phyloP scores from a whole-genome alignment of 2,329 filamentous ascomycete species.

The Pseudogymnoascus sp. region DNA sequence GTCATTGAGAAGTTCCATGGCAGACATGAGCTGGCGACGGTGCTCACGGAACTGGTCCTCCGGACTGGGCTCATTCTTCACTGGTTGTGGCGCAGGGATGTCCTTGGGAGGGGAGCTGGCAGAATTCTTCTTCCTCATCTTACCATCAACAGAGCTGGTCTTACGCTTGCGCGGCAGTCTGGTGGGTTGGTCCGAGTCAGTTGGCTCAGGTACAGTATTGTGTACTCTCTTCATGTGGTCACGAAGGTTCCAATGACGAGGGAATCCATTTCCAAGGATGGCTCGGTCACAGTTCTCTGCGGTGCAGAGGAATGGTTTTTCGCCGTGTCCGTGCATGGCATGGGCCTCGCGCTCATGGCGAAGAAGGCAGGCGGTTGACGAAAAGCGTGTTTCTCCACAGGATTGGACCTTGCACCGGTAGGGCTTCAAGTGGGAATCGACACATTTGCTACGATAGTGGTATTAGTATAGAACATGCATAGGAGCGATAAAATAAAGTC shows the following conservation, averaged over 20 bases:
- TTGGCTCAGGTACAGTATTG: constrained; percentile 38
- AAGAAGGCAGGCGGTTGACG: constrained; percentile 87
- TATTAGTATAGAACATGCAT: constrained; percentile 19
- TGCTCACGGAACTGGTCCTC: constrained; percentile 8
- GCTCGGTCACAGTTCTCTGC: constrained; percentile 83
- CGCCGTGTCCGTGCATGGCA: constrained; percentile 88
- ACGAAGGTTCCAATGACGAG: constrained; percentile 87
- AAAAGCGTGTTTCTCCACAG: constrained; percentile 83
- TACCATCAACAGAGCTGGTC: constrained; percentile 9
- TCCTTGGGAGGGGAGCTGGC: constrained; percentile 8
- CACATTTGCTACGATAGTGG: constrained; percentile 65
- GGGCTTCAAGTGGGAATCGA: constrained; percentile 93
- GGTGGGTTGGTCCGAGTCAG: neutral
- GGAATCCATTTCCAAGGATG: constrained; percentile 76
- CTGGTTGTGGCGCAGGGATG: neutral
- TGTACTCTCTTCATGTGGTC: constrained; percentile 98
- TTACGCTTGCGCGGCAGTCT: constrained; percentile 9
- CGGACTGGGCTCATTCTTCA: neutral
- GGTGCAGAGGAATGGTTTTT: constrained; percentile 83
- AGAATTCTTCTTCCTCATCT: constrained; percentile 9
- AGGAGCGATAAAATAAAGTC: constrained; percentile 26
- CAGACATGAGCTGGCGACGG: neutral
- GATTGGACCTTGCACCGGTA: constrained; percentile 84
- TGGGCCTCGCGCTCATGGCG: constrained; percentile 94
- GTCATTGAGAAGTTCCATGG: constrained; percentile 5